Evolutionary conservation across 2,329 filamentous ascomycete genomes (phyloP).

Genomic region (Paramyrothecium sp.): DNA sequence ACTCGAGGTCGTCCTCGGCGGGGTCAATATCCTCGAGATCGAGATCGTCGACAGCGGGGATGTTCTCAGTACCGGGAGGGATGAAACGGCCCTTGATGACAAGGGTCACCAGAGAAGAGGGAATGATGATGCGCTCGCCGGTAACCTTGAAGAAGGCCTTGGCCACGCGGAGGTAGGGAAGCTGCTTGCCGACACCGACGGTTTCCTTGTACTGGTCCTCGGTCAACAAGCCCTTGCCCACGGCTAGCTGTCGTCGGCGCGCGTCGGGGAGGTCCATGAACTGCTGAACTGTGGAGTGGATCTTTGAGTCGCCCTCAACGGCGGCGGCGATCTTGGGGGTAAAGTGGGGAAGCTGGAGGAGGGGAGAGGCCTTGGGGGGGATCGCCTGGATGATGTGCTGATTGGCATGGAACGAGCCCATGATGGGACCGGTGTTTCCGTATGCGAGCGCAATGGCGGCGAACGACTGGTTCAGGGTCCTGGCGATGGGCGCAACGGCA

Average conservation of each 20-base stretch:
- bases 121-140: slow-evolving; percentile 89
- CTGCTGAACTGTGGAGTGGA: slow-evolving; percentile 75
- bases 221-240: slow-evolving; percentile 69
- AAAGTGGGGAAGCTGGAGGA: slow-evolving; percentile 89
- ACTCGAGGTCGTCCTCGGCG: slow-evolving; percentile 87
- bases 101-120: slow-evolving; percentile 87
- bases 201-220: slow-evolving; percentile 75
- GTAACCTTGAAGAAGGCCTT: slow-evolving; percentile 98
- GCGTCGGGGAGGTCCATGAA: slow-evolving; percentile 84
- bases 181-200: slow-evolving; percentile 74
- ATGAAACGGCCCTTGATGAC: slow-evolving; percentile 94
- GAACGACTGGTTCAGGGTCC: slow-evolving; percentile 82
- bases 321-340: slow-evolving; percentile 64
- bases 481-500: slow-evolving; percentile 82
- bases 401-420: slow-evolving; percentile 76
- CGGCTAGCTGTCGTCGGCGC: slow-evolving; percentile 68
- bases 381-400: slow-evolving; percentile 91
- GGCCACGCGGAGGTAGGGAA: slow-evolving; percentile 80
- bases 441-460: slow-evolving; percentile 85
- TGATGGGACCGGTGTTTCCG: slow-evolving; percentile 76
- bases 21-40: slow-evolving; percentile 92
- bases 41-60: slow-evolving; percentile 71
- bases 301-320: slow-evolving; percentile 73
- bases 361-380: slow-evolving; percentile 76
- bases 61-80: slow-evolving; percentile 74